Evolutionary conservation across 345 rosid species (phyloP).

Genomic region (Carallia pectinifolia): DNA sequence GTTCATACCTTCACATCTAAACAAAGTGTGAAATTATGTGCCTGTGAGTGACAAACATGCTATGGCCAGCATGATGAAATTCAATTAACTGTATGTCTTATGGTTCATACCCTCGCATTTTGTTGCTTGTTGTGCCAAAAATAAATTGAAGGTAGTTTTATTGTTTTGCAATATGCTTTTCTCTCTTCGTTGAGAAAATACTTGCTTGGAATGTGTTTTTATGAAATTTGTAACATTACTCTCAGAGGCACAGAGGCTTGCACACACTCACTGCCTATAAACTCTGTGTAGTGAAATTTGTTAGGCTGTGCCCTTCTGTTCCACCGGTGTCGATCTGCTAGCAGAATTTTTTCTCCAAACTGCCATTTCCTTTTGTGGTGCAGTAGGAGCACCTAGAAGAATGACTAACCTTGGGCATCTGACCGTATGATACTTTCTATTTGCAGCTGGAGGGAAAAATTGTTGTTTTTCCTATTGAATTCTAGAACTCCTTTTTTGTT

Average conservation of each 20-base stretch:
- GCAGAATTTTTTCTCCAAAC: no score
- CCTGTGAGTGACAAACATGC: background rate
- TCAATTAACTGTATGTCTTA: background rate
- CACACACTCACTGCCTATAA: no score
- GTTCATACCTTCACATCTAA: background rate
- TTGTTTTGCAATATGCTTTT: background rate
- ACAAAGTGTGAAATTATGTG: slow-evolving; percentile 4
- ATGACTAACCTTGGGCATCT: no score
- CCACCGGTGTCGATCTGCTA: no score
- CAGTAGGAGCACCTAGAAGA: no score
- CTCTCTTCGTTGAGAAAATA: background rate
- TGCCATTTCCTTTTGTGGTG: no score
- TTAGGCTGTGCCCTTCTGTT: no score
- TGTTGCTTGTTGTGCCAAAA: background rate
- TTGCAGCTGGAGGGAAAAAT: background rate
- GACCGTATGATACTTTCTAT: background rate
- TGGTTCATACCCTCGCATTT: background rate
- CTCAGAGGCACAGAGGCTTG: background rate
- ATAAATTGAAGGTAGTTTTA: background rate
- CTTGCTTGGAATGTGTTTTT: background rate
- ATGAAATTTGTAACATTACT: background rate
- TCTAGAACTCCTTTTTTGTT: background rate
- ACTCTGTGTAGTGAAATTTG: no score
- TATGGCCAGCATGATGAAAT: no score
- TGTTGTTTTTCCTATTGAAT: background rate